Percentiles rank a stretch among this genome's conserved stretches.
Conservation (phyloP, 1,139 yeast species). For the Magnusiomyces paraingens region DNA sequence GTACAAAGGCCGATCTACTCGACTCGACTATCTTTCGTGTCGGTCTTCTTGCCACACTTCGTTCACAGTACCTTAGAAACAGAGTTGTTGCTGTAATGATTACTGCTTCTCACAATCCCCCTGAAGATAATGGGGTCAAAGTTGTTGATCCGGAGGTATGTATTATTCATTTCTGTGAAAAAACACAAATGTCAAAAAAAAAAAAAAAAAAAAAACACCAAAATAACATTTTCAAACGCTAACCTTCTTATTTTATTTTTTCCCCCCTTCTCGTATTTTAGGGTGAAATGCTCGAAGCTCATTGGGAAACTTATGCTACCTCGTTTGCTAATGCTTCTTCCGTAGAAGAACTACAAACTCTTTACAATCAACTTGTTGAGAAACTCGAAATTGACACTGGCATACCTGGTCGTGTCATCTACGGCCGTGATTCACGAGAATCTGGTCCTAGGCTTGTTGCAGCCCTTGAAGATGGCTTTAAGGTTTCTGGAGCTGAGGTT, state of each 20-base stretch:
- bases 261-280: constrained; percentile 19
- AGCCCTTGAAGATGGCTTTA: constrained; percentile 64
- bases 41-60: constrained; percentile 72
- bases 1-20: constrained; percentile 62
- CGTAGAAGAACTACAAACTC: constrained; percentile 32
- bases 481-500: constrained; percentile 41
- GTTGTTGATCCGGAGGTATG: constrained; percentile 66
- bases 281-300: constrained; percentile 83
- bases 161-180: not conserved
- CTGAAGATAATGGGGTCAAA: constrained; percentile 93
- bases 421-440: constrained; percentile 52
- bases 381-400: constrained; percentile 41
- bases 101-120: constrained; percentile 97
- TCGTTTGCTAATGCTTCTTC: constrained; percentile 61
- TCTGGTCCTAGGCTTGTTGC: constrained; percentile 64
- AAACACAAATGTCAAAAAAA: not conserved
- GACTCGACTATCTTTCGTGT: constrained; percentile 83
- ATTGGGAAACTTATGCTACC: constrained; percentile 85
- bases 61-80: constrained; percentile 67
- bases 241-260: not conserved
- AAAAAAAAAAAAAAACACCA: not conserved
- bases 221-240: not conserved
- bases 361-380: constrained; percentile 31
- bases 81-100: constrained; percentile 77
- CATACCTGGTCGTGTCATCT: constrained; percentile 40